Base-by-base conservation (phyloP, 192 early-diverging fungal species). In the Pilaira anomala region DNA sequence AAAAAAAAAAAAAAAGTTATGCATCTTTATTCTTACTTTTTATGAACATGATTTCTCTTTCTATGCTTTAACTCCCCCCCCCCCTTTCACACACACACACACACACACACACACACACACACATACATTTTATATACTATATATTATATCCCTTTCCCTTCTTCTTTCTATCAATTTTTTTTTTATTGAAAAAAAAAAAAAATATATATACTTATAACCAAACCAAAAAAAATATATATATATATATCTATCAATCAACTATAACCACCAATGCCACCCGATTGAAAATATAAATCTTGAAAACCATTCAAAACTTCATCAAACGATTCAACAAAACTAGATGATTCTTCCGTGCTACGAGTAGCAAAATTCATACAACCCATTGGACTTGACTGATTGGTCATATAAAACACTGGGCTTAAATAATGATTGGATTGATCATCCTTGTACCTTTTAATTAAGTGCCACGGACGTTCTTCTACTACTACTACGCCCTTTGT, bases 221-320 rank as follows among this genome's bases (percentile, higher is more conserved):
- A 33, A 7, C 30, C 26, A 52, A 26, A 52, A 11, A 52, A 26
- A 52, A 52, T 25, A 26, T 26, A 52, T 52, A 39, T 30, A 28
- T n/a, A 56, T 36, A 36, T 18, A 26, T 51, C 22, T 51, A 26
- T 51, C 19, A 13, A 51, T 55, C 29, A 30, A 21, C 28, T 55
- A 6, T 42, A 41, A 42, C 70, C 70, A 40, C 64, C 64, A 48
- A 62, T 64, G 5, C 71, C 71, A 42, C 71, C 71, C 21, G 60
- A 42, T 21, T 41, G 61, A 63, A 73, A 68, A 26, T 73, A 73
- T 36, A n/a, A 6, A 12, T 66, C 11, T 57, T 67, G 62, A 24
- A 73, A 67, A 0, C 56, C 61, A 14, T 62, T 55, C 7, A 67
- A 5, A 8, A 67, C 42, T 28, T 67, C 41, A 42, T 73, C 64